A percentile compares a stretch with the other conserved stretches of the same genome.
Evolutionary conservation across 371 early-diverging fungal genomes (phyloP).

Genomic region (Mortierella sp.): DNA sequence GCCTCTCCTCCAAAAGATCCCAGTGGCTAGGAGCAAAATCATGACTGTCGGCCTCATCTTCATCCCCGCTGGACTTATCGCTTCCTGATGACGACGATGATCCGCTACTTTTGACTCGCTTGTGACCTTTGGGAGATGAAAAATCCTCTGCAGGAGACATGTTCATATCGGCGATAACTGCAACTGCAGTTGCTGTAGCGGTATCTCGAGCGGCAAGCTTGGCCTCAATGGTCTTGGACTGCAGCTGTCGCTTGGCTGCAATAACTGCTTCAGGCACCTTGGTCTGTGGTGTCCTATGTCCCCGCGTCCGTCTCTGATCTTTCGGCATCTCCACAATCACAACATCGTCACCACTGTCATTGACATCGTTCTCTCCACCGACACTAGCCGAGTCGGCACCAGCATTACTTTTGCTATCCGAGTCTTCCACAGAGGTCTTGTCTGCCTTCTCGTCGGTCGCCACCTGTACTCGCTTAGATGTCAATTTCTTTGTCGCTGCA

Average conservation of each 20-base stretch:
- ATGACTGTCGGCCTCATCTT: constrained; percentile 12
- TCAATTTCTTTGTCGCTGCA: neutral
- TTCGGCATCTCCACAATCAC: constrained; percentile 17
- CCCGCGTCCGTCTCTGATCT: neutral
- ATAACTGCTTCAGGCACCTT: constrained; percentile 42
- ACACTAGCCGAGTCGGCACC: neutral
- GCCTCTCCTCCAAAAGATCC: constrained; percentile 40
- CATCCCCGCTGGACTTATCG: constrained; percentile 12
- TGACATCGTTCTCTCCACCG: neutral
- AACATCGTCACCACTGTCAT: constrained; percentile 9
- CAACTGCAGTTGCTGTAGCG: neutral
- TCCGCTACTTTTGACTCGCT: constrained; percentile 7
- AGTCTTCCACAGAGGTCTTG: constrained; percentile 23
- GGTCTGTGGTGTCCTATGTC: constrained; percentile 23
- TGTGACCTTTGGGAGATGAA: neutral
- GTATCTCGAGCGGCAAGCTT: constrained; percentile 35
- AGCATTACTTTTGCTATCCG: constrained; percentile 6
- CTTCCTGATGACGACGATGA: neutral
- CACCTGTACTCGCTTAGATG: constrained; percentile 17
- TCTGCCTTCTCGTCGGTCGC: constrained; percentile 22
- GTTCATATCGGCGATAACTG: neutral
- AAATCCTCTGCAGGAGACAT: neutral
- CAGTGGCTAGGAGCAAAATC: constrained; percentile 48
- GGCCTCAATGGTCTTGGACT: constrained; percentile 36
- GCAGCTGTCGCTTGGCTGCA: constrained; percentile 43